These are phyloP conservation scores for Turritis glabra DNA, from an alignment of 345 rosid genomes.

Conservation along the genomic window DNA sequence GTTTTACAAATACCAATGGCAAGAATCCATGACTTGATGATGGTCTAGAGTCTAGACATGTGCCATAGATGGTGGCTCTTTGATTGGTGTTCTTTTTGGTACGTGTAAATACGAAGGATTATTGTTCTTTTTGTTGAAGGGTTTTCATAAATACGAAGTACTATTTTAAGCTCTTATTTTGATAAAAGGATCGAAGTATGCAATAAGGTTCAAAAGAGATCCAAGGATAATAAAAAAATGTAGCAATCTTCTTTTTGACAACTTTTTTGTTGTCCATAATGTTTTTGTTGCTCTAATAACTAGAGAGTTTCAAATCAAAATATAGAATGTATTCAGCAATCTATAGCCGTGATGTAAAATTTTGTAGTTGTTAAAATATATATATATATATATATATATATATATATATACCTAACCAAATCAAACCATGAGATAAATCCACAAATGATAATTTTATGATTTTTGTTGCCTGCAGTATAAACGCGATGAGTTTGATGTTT, in stretches of 20 bases:
- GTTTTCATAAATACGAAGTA: no score
- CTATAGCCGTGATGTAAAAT: background rate
- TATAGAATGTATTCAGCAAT: no score
- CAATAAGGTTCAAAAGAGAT: no score
- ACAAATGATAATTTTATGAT: background rate
- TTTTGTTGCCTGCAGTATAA: background rate
- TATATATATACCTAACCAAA: no score
- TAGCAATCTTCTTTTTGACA: background rate
- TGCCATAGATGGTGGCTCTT: background rate
- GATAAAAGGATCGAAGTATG: no score
- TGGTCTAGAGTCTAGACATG: background rate
- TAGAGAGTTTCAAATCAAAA: no score
- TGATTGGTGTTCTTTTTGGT: background rate
- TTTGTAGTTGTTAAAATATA: background rate
- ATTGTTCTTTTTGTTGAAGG: no score
- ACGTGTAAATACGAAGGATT: no score
- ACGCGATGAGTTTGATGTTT: background rate
- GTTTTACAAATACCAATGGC: background rate
- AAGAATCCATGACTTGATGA: background rate
- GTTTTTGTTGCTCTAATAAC: no score
- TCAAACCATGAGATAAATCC: background rate
- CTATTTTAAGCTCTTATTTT: background rate
- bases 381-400: no score
- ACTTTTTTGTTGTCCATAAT: no score
- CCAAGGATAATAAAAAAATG: background rate